Evolutionary conservation across 352 stramenopile species (phyloP).

Genomic region (Phytophthora quininea): DNA sequence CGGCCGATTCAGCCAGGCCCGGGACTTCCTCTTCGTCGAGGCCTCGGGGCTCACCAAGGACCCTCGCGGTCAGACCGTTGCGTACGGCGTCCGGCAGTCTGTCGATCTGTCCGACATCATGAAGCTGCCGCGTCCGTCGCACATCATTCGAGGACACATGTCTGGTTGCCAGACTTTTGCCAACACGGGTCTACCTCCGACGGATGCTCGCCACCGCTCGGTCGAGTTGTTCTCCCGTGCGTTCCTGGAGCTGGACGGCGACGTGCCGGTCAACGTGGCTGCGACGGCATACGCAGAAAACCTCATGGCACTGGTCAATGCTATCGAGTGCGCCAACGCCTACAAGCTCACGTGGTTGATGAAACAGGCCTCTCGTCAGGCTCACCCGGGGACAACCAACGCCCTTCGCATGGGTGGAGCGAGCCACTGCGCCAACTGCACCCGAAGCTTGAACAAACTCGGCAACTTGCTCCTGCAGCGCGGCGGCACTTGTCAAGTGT

Average conservation of each 20-base stretch:
- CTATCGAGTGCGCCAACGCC: constrained; percentile 36
- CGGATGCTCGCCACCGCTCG: constrained; percentile 18
- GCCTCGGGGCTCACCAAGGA: constrained; percentile 40
- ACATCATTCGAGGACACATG: constrained; percentile 37
- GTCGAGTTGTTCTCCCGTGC: constrained; percentile 40
- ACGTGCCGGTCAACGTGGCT: constrained; percentile 27
- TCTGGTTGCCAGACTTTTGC: constrained; percentile 33
- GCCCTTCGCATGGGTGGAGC: constrained; percentile 12
- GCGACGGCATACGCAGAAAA: constrained; percentile 21
- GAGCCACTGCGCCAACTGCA: constrained; percentile 37
- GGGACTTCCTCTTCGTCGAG: constrained; percentile 52
- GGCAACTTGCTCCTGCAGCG: constrained; percentile 29
- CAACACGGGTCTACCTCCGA: constrained; percentile 23
- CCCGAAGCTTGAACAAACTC: constrained; percentile 38
- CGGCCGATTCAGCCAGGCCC: constrained; percentile 35
- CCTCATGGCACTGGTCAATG: constrained; percentile 28
- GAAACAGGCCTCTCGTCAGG: constrained; percentile 17
- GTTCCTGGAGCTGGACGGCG: constrained; percentile 31
- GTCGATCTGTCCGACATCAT: constrained; percentile 35
- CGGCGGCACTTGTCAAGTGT: constrained; percentile 33
- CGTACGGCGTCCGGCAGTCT: constrained; percentile 35
- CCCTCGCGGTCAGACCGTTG: constrained; percentile 28
- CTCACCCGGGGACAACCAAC: constrained; percentile 3
- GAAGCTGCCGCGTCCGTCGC: constrained; percentile 28
- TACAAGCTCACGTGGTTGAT: constrained; percentile 46